These are phyloP conservation scores for Guadua angustifolia DNA, from an alignment of 176 grass and related monocot genomes.

Conservation along the genomic window DNA sequence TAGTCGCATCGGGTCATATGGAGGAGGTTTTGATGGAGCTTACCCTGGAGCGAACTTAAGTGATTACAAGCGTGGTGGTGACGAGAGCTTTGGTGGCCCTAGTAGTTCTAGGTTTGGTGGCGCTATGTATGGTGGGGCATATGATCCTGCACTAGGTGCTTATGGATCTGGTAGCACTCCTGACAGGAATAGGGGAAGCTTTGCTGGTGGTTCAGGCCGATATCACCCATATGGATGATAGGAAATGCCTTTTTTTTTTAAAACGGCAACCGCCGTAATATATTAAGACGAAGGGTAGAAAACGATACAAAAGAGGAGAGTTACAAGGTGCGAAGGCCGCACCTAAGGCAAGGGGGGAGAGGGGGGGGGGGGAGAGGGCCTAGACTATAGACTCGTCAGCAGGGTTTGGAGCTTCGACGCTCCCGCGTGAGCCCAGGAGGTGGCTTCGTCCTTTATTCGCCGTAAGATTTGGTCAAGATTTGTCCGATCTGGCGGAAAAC, in stretches of 20 bases:
- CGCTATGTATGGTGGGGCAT: slow-evolving; percentile 48
- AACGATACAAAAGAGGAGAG: too few relatives aligned
- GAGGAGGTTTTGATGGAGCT: slow-evolving; percentile 60
- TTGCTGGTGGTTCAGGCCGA: slow-evolving; percentile 62
- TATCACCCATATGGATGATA: slow-evolving; percentile 83
- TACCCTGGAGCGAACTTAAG: slow-evolving; percentile 61
- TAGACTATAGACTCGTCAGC: too few relatives aligned
- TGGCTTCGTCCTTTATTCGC: too few relatives aligned
- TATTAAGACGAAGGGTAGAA: too few relatives aligned
- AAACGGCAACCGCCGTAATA: too few relatives aligned
- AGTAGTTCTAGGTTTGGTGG: slow-evolving; percentile 56
- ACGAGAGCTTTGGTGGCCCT: slow-evolving; percentile 55
- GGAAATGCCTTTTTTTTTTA: slow-evolving; percentile 1
- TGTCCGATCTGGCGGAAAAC: too few relatives aligned
- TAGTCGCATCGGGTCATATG: slow-evolving; percentile 64
- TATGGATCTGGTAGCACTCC: slow-evolving; percentile 52
- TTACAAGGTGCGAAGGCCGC: too few relatives aligned
- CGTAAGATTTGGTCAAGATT: too few relatives aligned
- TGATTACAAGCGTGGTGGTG: slow-evolving; percentile 53
- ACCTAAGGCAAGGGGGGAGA: too few relatives aligned
- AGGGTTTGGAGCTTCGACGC: too few relatives aligned
- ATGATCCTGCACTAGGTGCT: slow-evolving; percentile 65
- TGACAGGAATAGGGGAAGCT: slow-evolving; percentile 54
- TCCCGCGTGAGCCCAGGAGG: too few relatives aligned
- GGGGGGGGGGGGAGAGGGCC: too few relatives aligned